Conservation (phyloP, 1,284 basidiomycete species). For the Austroboletus niveus region DNA sequence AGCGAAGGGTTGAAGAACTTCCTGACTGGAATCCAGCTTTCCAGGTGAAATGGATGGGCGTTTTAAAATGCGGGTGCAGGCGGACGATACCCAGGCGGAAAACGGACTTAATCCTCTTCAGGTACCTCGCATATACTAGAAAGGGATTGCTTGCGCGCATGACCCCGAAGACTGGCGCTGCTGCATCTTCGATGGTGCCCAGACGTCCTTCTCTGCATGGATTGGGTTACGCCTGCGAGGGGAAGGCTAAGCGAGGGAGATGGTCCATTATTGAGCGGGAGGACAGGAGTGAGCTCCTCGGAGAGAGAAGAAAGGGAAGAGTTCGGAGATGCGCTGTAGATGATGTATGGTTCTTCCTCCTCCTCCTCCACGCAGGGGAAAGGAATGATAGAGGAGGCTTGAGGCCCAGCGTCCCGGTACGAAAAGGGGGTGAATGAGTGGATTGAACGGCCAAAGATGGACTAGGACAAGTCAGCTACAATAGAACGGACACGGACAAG, state of each 20-base stretch:
- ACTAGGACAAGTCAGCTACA: conserved; percentile 10
- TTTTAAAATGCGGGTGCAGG: background rate
- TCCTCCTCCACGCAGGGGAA: conserved; percentile 31
- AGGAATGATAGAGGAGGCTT: conserved; percentile 22
- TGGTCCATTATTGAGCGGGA: conserved; percentile 17
- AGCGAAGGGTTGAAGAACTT: conserved; percentile 12
- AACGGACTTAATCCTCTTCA: conserved; percentile 26
- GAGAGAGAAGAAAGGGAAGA: conserved; percentile 34
- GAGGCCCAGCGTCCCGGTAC: conserved; percentile 10
- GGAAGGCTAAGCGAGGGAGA: conserved; percentile 11
- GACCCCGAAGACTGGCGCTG: conserved; percentile 33
- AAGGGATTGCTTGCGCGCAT: conserved; percentile 32
- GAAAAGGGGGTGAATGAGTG: conserved; percentile 11
- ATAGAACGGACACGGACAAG: background rate
- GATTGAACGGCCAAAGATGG: conserved; percentile 17
- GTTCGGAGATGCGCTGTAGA: conserved; percentile 35
- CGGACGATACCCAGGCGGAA: background rate
- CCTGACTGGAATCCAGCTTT: conserved; percentile 26
- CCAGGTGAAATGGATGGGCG: conserved; percentile 7
- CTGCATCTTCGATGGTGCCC: conserved; percentile 32
- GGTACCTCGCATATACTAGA: conserved; percentile 35
- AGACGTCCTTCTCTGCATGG: conserved; percentile 19
- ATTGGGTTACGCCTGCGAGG: conserved; percentile 6
- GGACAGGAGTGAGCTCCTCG: conserved; percentile 31
- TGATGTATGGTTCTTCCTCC: conserved; percentile 35